A percentile compares a stretch with the other conserved stretches of the same genome.
These are phyloP conservation scores for Monosporascus sp. DNA, from an alignment of 2,329 filamentous ascomycete genomes.

Conservation along the genomic window DNA sequence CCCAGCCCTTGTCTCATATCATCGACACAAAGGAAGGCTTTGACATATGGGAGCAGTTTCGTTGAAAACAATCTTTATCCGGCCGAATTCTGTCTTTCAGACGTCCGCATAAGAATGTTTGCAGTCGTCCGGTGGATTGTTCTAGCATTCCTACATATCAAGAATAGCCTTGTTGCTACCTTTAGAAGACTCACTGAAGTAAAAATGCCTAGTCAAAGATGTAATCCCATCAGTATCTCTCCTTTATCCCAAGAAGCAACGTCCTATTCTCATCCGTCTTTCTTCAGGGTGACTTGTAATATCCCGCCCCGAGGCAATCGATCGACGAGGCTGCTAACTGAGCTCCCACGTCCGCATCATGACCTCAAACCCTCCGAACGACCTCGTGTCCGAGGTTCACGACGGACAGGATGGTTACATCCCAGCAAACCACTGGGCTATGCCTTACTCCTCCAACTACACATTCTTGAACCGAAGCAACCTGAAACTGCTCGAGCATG, in stretches of 20 bases:
- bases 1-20: no score
- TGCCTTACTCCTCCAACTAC: conserved; percentile 35
- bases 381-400: conserved; percentile 16
- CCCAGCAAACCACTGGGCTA: conserved; percentile 33
- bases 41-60: background rate
- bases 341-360: conserved; percentile 2
- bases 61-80: background rate
- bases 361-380: conserved; percentile 6
- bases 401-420: conserved; percentile 30
- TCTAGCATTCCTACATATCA: background rate
- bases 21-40: no score
- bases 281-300: background rate
- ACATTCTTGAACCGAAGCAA: conserved; percentile 27
- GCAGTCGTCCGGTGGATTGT: background rate
- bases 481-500: conserved; percentile 34
- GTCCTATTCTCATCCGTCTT: background rate
- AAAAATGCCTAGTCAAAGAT: background rate
- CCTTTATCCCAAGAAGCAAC: background rate
- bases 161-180: background rate
- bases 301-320: background rate
- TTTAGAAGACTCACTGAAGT: background rate
- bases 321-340: background rate
- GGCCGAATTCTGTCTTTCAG: background rate
- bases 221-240: background rate
- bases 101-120: background rate